These are phyloP conservation scores for Naganishia sp. DNA, from an alignment of 1,284 basidiomycete species.

Conservation along the genomic window DNA sequence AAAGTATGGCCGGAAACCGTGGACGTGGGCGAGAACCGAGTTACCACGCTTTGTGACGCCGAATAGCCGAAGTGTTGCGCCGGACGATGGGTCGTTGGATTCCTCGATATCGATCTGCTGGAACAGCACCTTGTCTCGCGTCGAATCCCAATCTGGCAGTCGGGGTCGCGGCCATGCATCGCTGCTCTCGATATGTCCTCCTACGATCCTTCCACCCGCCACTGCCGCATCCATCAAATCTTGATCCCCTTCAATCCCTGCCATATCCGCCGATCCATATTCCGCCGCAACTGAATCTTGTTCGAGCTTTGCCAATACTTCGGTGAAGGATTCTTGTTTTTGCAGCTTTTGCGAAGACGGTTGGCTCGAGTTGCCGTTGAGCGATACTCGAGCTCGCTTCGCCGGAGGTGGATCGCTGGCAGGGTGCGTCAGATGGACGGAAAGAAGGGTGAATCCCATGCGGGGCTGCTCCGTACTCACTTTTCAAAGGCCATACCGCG, in stretches of 20 bases:
- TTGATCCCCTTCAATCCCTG: neutral
- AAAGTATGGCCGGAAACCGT: conserved; percentile 85
- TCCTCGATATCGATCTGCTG: conserved; percentile 93
- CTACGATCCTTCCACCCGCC: conserved; percentile 27
- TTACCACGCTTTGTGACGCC: conserved; percentile 86
- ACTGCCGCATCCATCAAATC: conserved; percentile 3
- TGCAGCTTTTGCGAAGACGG: conserved; percentile 10
- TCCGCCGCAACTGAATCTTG: conserved; percentile 59
- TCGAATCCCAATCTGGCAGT: conserved; percentile 62
- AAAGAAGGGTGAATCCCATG: neutral
- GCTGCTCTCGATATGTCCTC: conserved; percentile 53
- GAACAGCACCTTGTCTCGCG: conserved; percentile 71
- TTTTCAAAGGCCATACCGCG: neutral
- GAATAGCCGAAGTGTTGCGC: conserved; percentile 70
- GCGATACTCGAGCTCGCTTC: conserved; percentile 29
- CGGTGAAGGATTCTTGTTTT: conserved; percentile 65
- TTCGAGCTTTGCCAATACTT: conserved; percentile 73
- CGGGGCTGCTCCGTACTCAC: neutral
- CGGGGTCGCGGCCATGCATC: conserved; percentile 74
- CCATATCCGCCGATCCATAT: conserved; percentile 49
- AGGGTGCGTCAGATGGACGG: neutral
- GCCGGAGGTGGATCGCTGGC: conserved; percentile 26
- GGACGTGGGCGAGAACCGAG: conserved; percentile 80
- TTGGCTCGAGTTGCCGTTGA: conserved; percentile 9
- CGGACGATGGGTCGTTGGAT: conserved; percentile 60